Percentiles rank a stretch among this genome's conserved stretches.
These are phyloP conservation scores for Cyberlindnera galapagoensis DNA, from an alignment of 805 yeast genomes.

Conservation along the genomic window DNA sequence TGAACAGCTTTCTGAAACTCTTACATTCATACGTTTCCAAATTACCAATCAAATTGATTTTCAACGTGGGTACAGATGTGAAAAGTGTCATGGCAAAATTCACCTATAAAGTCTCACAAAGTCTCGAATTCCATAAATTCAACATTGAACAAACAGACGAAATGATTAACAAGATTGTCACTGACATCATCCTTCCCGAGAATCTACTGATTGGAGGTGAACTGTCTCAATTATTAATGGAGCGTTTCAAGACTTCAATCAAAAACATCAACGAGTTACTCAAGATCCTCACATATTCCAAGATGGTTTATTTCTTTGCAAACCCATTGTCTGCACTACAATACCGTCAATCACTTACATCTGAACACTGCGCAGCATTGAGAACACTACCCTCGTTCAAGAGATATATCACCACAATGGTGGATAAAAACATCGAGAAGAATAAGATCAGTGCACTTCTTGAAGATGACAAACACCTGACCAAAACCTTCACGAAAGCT, in stretches of 20 bases:
- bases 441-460: conserved; percentile 12
- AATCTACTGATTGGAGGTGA: conserved; percentile 17
- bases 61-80: conserved; percentile 19
- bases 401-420: conserved; percentile 13
- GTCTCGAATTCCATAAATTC: conserved; percentile 12
- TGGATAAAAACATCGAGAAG: conserved; percentile 2
- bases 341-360: conserved; percentile 5
- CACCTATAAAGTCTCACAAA: conserved; percentile 12
- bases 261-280: conserved; percentile 22
- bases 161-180: conserved; percentile 18
- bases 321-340: conserved; percentile 18
- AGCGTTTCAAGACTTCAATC: conserved; percentile 17
- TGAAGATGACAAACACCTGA: conserved; percentile 16
- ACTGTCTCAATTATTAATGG: conserved; percentile 14
- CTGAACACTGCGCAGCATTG: conserved; percentile 20
- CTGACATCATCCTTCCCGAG: conserved; percentile 15
- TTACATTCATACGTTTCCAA: conserved; percentile 11
- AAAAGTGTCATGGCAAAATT: conserved; percentile 16
- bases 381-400: conserved; percentile 32
- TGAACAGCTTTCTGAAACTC: conserved; percentile 17
- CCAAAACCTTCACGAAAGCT: conserved; percentile 12
- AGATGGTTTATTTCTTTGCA: conserved; percentile 21
- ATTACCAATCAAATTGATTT: conserved; percentile 20
- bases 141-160: conserved; percentile 22
- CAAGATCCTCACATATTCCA: conserved; percentile 18